Conservation (phyloP, 495 filamentous ascomycete genomes). For the Pseudevernia furfuracea region DNA sequence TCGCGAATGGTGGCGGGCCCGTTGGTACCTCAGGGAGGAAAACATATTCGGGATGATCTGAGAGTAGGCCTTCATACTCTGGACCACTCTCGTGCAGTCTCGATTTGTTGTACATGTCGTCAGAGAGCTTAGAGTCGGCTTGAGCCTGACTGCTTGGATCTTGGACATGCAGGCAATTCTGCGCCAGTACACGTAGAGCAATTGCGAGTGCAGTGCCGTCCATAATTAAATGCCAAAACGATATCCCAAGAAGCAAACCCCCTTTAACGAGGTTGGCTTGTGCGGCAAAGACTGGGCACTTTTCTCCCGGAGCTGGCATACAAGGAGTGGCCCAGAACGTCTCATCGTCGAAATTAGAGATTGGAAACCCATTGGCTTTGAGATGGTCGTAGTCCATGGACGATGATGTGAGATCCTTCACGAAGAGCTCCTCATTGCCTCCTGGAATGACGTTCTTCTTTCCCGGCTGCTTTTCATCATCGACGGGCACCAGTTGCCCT, state of each 20-base stretch:
- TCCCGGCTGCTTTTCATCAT: slow-evolving; percentile 1
- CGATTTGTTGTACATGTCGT: background rate
- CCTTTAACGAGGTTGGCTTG: slow-evolving; percentile 37
- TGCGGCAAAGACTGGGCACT: slow-evolving; percentile 28
- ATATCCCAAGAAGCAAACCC: slow-evolving; percentile 28
- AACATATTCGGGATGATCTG: slow-evolving; percentile 6
- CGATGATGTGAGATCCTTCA: slow-evolving; percentile 31
- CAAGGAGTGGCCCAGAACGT: slow-evolving; percentile 29
- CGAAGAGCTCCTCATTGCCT: slow-evolving; percentile 16
- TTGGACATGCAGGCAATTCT: slow-evolving; percentile 28
- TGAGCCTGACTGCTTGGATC: background rate
- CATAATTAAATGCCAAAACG: slow-evolving; percentile 32
- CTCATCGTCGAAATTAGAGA: slow-evolving; percentile 30
- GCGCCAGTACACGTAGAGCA: slow-evolving; percentile 34
- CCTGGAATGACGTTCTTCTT: background rate
- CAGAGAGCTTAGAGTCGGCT: background rate
- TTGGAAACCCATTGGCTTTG: slow-evolving; percentile 31
- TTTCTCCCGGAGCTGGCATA: slow-evolving; percentile 31
- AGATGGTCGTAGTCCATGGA: slow-evolving; percentile 30
- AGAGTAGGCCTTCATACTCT: slow-evolving; percentile 6
- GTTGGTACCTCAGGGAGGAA: slow-evolving; percentile 2
- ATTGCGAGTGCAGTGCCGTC: slow-evolving; percentile 32
- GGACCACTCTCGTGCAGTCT: slow-evolving; percentile 1
- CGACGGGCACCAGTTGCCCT: background rate
- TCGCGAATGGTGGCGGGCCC: background rate